Base-by-base conservation (phyloP, 495 filamentous ascomycete species). In the Hyaloscypha bicolor region DNA sequence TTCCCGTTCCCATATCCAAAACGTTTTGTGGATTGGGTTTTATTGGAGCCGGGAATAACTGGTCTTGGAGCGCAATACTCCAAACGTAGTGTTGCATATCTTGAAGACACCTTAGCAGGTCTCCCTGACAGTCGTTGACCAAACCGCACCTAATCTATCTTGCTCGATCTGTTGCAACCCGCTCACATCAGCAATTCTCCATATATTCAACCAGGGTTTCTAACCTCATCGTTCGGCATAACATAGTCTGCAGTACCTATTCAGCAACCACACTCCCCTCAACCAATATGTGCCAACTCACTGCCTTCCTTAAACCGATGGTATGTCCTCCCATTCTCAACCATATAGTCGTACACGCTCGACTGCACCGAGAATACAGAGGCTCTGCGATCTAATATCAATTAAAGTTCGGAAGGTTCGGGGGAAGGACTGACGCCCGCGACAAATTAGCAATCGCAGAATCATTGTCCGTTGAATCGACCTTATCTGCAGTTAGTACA, bases 251-350 rank as follows among this genome's bases (percentile, higher is more conserved):
- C 51, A 19, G 4, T 19, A 53, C 9, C 22, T 6, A 25, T n/a
- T 53, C 51, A 53, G 51, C 51, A 25, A 53, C 4, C 19, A 19
- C 51, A n/a, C 22, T 53, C 51, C 51, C 6, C 51, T 5, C 16
- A 6, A 19, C 16, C 19, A 53, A 19, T n/a, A n/a, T 25, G 22
- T 6, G 4, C 6, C 51, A 6, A 53, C 51, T 53, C 22, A 53
- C 51, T 53, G 16, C 51, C 53, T 55, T 55, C 53, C 25, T 55
- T 55, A n/a, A 29, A 55, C 4, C 53, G 53, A 55, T 55, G 53
- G 53, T 29, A 55, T 31, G 53, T 55, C 29, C 53, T 25, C 8
- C 53, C 53, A 31, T 55, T 55, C 14, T 55, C 53, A 9, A 29
- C 53, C 9, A 55, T n/a, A 55, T 55, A 55, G 14, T 55, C 53